phyloP scores from a whole-genome alignment of 805 yeast species.

The Candida ipomoeae region DNA sequence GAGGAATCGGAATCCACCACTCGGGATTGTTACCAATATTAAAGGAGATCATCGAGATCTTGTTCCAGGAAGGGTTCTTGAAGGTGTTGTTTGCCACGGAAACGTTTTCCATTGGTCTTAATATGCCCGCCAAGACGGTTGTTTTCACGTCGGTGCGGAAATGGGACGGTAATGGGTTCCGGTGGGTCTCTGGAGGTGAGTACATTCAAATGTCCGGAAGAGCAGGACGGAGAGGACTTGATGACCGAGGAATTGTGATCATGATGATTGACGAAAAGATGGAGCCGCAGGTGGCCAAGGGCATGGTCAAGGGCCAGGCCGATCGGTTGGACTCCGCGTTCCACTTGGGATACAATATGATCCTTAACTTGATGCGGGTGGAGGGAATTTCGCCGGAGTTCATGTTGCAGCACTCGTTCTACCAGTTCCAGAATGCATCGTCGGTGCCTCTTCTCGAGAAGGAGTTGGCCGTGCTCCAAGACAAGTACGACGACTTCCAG shows the following conservation, averaged over 20 bases:
- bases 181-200: constrained; percentile 99
- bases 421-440: constrained; percentile 89
- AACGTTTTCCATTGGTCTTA: constrained; percentile 95
- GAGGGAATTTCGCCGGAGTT: constrained; percentile 98
- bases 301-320: constrained; percentile 99
- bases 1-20: constrained; percentile 99
- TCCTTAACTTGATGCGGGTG: constrained; percentile 89
- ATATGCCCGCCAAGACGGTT: constrained; percentile 99
- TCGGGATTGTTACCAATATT: constrained; percentile 91
- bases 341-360: constrained; percentile 97
- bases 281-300: constrained; percentile 99
- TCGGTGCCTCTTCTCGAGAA: constrained; percentile 83
- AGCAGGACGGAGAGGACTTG: constrained; percentile 99
- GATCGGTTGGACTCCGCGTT: constrained; percentile 96
- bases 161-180: constrained; percentile 96
- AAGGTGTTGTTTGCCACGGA: constrained; percentile 97
- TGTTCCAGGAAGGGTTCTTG: constrained; percentile 93
- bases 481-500: constrained; percentile 43
- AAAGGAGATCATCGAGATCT: constrained; percentile 91
- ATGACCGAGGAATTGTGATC: constrained; percentile 97
- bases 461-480: constrained; percentile 52
- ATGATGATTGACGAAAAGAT: constrained; percentile 99
- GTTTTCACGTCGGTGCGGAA: constrained; percentile 96
- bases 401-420: constrained; percentile 91
- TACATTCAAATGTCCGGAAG: constrained; percentile 99